These are phyloP conservation scores for Spergularia marina DNA, from an alignment of 148 eudicot species.

Conservation along the genomic window DNA sequence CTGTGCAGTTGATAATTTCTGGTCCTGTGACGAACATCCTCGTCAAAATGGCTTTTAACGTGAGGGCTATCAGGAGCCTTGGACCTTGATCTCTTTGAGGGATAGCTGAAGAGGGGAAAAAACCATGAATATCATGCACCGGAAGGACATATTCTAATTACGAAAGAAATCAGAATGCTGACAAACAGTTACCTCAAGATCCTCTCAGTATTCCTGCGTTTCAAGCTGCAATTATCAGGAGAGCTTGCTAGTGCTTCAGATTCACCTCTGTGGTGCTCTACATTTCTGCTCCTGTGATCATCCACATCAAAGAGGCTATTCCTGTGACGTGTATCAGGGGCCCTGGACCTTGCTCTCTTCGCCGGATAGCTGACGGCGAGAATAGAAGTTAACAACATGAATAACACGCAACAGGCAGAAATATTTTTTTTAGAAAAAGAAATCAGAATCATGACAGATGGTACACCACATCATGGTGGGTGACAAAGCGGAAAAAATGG, in stretches of 20 bases:
- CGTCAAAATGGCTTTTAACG: constrained; percentile 42
- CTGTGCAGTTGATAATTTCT: constrained; percentile 22
- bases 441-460: background rate
- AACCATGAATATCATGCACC: constrained; percentile 8
- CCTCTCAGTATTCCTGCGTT: constrained; percentile 25
- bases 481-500: background rate
- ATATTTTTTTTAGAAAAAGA: background rate
- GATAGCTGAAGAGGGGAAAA: constrained; percentile 24
- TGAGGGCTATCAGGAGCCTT: constrained; percentile 42
- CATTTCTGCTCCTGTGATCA: constrained; percentile 32
- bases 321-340: constrained; percentile 33
- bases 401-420: background rate
- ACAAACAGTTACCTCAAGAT: background rate
- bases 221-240: constrained; percentile 18
- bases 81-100: constrained; percentile 50
- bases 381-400: constrained; percentile 10
- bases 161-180: background rate
- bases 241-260: constrained; percentile 28
- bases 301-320: constrained; percentile 45
- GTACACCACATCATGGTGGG: background rate
- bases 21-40: constrained; percentile 39
- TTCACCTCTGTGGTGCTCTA: constrained; percentile 25
- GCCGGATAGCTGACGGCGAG: constrained; percentile 27
- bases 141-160: background rate
- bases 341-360: constrained; percentile 58